Evolutionary conservation across 495 filamentous ascomycete species (phyloP).

Genomic region (Aspergillus coremiiformis): DNA sequence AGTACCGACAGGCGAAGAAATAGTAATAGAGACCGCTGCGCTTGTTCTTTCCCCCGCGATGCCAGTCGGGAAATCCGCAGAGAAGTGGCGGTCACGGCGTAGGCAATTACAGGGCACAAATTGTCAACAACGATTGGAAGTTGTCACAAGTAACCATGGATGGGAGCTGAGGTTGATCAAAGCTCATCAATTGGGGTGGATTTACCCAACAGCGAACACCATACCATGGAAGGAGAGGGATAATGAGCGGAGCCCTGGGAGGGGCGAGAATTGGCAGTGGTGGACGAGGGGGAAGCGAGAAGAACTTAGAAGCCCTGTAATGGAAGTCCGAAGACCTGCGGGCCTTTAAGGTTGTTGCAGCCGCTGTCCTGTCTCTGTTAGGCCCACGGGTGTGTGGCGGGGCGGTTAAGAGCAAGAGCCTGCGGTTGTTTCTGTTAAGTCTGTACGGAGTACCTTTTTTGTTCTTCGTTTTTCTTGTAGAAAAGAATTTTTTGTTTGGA

Average conservation of each 20-base stretch:
- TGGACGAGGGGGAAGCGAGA: constrained; percentile 1
- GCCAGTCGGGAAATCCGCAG: not conserved
- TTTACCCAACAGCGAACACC: not conserved
- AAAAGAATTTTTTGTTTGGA: not conserved
- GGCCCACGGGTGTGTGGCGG: constrained; percentile 23
- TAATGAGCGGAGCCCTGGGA: constrained; percentile 2
- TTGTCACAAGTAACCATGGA: constrained; percentile 7
- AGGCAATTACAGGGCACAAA: constrained; percentile 3
- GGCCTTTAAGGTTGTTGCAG: constrained; percentile 26
- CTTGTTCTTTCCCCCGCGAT: constrained; percentile 8
- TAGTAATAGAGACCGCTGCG: not conserved
- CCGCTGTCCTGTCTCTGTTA: constrained; percentile 24
- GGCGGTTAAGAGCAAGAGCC: constrained; percentile 10
- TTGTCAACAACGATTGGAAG: not conserved
- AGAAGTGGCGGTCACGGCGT: constrained; percentile 18
- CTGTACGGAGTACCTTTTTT: not conserved
- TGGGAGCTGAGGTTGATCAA: constrained; percentile 9
- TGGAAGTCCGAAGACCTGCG: not conserved
- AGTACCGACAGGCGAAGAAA: constrained; percentile 2
- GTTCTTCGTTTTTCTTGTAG: not conserved
- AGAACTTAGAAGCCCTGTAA: not conserved
- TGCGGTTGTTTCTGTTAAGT: not conserved
- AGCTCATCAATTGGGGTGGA: constrained; percentile 5
- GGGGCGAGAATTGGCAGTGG: not conserved
- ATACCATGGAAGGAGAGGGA: not conserved